A percentile compares a stretch with the other conserved stretches of the same genome.
Conservation (phyloP, 2,329 filamentous ascomycete species). For the Xylaria polymorpha region DNA sequence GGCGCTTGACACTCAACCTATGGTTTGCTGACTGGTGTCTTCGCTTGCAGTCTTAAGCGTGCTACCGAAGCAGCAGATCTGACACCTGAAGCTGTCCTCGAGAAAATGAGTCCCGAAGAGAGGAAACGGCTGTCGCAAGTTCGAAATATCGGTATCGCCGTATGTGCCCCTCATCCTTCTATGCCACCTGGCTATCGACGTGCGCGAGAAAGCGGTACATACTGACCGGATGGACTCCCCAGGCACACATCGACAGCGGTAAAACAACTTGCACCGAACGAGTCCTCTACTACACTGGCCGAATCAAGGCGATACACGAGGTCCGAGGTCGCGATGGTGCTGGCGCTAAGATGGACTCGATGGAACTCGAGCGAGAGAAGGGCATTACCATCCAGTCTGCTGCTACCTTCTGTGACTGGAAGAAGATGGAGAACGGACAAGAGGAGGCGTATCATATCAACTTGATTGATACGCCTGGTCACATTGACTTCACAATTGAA, state of each 20-base stretch:
- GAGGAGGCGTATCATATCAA: constrained; percentile 97
- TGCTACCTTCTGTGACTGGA: constrained; percentile 97
- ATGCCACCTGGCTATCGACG: constrained; percentile 5
- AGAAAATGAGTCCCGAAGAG: constrained; percentile 84
- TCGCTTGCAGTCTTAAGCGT: constrained; percentile 55
- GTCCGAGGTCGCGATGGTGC: constrained; percentile 94
- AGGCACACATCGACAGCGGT: constrained; percentile 98
- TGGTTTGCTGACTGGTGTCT: constrained; percentile 27
- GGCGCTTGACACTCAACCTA: not conserved
- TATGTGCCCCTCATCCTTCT: constrained; percentile 57
- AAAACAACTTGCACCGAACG: constrained; percentile 98
- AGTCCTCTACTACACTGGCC: constrained; percentile 96
- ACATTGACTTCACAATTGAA: constrained; percentile 99
- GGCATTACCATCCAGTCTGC: constrained; percentile 99
- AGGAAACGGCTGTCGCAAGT: constrained; percentile 81
- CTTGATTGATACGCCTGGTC: constrained; percentile 96
- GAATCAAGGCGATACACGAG: constrained; percentile 97
- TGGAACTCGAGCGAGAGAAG: constrained; percentile 98
- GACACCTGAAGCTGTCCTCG: constrained; percentile 72
- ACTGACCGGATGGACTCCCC: constrained; percentile 34
- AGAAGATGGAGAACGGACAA: constrained; percentile 83
- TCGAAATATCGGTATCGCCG: constrained; percentile 97
- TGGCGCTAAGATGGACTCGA: constrained; percentile 99
- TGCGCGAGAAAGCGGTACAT: constrained; percentile 16
- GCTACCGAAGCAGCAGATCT: constrained; percentile 65